Percentiles rank a stretch among this genome's conserved stretches.
These are phyloP conservation scores for Talaromyces sp. DNA, from an alignment of 2,329 filamentous ascomycete genomes.

Conservation along the genomic window DNA sequence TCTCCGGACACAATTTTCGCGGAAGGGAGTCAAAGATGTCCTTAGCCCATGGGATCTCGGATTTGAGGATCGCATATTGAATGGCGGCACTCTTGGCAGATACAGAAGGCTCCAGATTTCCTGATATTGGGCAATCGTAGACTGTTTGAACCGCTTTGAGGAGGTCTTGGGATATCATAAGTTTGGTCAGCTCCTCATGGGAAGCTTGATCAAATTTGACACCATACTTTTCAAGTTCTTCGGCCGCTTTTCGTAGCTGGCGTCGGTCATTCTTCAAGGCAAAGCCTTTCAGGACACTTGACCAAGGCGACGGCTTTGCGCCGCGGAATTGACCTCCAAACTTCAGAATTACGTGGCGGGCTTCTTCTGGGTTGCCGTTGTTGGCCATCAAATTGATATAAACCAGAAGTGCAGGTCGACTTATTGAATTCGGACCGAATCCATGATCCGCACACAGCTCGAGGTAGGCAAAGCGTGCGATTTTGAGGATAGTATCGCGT, in stretches of 20 bases:
- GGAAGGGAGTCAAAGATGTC: slow-evolving; percentile 57
- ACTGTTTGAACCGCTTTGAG: slow-evolving; percentile 67
- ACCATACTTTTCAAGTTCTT: slow-evolving; percentile 56
- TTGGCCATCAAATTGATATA: slow-evolving; percentile 56
- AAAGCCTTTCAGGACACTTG: slow-evolving; percentile 62
- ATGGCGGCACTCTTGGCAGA: slow-evolving; percentile 59
- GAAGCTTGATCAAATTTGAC: slow-evolving; percentile 48
- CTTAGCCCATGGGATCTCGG: slow-evolving; percentile 65
- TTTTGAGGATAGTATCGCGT: slow-evolving; percentile 41
- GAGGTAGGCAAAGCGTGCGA: slow-evolving; percentile 43
- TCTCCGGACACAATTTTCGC: slow-evolving; percentile 53
- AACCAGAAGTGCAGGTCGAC: slow-evolving; percentile 43
- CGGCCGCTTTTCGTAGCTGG: slow-evolving; percentile 59
- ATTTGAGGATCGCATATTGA: slow-evolving; percentile 62
- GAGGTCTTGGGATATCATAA: slow-evolving; percentile 63
- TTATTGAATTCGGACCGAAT: slow-evolving; percentile 44
- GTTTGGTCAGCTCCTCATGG: slow-evolving; percentile 59
- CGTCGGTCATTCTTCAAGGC: slow-evolving; percentile 60
- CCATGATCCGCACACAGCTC: slow-evolving; percentile 44
- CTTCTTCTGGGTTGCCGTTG: slow-evolving; percentile 60
- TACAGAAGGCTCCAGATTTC: slow-evolving; percentile 45
- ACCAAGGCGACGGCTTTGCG: slow-evolving; percentile 45
- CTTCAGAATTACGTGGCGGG: slow-evolving; percentile 49
- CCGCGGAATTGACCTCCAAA: slow-evolving; percentile 41
- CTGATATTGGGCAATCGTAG: slow-evolving; percentile 61